Evolutionary conservation across 805 yeast genomes (phyloP).

Genomic region (Kazachstania martiniae): DNA sequence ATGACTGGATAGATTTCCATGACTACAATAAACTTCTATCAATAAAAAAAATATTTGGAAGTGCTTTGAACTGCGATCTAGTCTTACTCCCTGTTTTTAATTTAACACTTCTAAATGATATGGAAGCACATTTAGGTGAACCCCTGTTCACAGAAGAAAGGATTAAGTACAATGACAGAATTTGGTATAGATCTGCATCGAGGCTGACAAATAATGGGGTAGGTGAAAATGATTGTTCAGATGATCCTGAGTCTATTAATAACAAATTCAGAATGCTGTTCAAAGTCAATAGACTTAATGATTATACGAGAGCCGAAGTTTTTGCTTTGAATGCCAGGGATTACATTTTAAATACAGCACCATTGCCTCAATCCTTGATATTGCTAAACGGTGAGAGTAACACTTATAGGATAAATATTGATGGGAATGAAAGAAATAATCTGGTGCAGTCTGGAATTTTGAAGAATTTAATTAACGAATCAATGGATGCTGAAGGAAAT

Average conservation of each 20-base stretch:
- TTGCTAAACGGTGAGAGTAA: slow-evolving; percentile 12
- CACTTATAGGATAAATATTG: slow-evolving; percentile 13
- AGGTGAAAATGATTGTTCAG: neutral
- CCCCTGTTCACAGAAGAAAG: slow-evolving; percentile 14
- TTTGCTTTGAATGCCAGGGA: slow-evolving; percentile 23
- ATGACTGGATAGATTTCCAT: slow-evolving; percentile 44
- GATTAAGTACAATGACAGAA: slow-evolving; percentile 11
- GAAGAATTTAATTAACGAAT: slow-evolving; percentile 3
- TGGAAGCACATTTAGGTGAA: slow-evolving; percentile 14
- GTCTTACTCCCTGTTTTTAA: slow-evolving; percentile 13
- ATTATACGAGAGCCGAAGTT: slow-evolving; percentile 25
- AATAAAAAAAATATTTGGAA: slow-evolving; percentile 7
- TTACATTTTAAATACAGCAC: slow-evolving; percentile 10
- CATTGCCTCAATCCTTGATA: slow-evolving; percentile 21
- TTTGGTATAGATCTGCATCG: slow-evolving; percentile 7
- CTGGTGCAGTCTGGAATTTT: slow-evolving; percentile 17
- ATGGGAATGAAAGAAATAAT: slow-evolving; percentile 8
- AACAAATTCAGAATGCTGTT: slow-evolving; percentile 6
- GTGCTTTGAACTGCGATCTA: slow-evolving; percentile 11
- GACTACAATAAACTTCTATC: slow-evolving; percentile 30
- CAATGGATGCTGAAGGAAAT: slow-evolving; percentile 1
- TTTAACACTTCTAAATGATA: slow-evolving; percentile 3
- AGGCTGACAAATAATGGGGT: too few species aligned
- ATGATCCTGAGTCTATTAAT: neutral
- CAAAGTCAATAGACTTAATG: slow-evolving; percentile 9